Percentiles rank a stretch among this genome's conserved stretches.
Evolutionary conservation across 306 rosid genomes (phyloP).

Genomic region (Corylus americana): DNA sequence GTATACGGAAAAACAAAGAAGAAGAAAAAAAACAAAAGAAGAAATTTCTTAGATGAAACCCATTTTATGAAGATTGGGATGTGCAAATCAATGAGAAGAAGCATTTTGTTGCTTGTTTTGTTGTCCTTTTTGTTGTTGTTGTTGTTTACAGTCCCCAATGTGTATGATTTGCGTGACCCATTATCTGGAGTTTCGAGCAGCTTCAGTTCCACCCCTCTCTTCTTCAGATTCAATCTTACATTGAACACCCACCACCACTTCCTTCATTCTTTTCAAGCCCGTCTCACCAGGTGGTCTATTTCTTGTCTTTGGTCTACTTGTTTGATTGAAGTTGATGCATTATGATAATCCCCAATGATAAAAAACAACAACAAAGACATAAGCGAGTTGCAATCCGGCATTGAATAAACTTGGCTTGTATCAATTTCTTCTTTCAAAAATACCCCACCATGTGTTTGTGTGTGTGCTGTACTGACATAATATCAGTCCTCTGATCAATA

Average conservation of each 20-base stretch:
- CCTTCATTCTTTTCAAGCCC: slow-evolving; percentile 16
- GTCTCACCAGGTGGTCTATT: slow-evolving; percentile 23
- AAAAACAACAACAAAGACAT: neutral
- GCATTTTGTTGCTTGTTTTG: slow-evolving; percentile 4
- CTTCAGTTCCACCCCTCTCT: slow-evolving; percentile 24
- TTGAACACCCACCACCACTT: slow-evolving; percentile 9
- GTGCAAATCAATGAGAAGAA: slow-evolving; percentile 28
- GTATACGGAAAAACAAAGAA: neutral
- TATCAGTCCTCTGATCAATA: slow-evolving; percentile 9
- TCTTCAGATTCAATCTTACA: slow-evolving; percentile 24
- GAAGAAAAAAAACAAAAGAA: neutral
- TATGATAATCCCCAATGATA: slow-evolving; percentile 13
- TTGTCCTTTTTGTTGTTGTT: slow-evolving; percentile 16
- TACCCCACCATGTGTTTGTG: neutral
- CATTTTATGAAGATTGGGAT: neutral
- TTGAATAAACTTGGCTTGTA: slow-evolving; percentile 1
- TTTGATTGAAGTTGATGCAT: neutral
- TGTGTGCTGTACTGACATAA: neutral
- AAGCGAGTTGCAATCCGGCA: neutral
- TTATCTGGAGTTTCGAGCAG: slow-evolving; percentile 23
- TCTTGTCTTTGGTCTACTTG: neutral
- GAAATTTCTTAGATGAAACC: neutral
- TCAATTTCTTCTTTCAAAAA: neutral
- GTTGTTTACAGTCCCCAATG: slow-evolving; percentile 9
- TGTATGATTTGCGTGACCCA: slow-evolving; percentile 28